These are phyloP conservation scores for Mortierella sp. DNA, from an alignment of 371 early-diverging fungal genomes.

Conservation along the genomic window DNA sequence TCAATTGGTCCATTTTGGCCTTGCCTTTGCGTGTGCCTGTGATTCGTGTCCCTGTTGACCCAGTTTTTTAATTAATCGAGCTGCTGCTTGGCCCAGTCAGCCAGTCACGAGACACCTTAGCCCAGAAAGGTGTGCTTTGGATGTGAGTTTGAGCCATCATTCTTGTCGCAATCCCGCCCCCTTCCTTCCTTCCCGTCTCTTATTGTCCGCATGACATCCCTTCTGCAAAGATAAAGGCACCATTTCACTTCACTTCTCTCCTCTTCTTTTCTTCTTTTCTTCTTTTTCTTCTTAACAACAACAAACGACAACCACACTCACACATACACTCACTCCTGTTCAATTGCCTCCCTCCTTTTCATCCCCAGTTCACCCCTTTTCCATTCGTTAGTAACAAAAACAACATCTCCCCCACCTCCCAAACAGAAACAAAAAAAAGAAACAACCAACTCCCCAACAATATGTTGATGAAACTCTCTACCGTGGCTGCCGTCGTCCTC, in stretches of 20 bases:
- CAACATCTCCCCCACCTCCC: neutral
- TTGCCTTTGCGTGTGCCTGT: neutral
- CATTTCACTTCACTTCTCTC: neutral
- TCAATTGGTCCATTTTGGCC: neutral
- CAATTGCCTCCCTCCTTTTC: neutral
- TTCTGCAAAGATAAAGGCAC: neutral
- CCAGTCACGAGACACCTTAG: no score
- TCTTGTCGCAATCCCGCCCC: neutral
- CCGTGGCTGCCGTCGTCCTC: constrained; percentile 39
- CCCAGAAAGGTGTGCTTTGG: constrained; percentile 5
- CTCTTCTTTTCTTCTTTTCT: neutral
- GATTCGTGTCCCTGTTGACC: no score
- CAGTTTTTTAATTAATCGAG: neutral
- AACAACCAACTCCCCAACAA: neutral
- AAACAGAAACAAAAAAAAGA: neutral
- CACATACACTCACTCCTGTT: neutral
- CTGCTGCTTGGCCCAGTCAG: constrained; percentile 8
- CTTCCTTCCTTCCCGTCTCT: neutral
- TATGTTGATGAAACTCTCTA: constrained; percentile 41
- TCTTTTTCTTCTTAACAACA: neutral
- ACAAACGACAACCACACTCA: neutral
- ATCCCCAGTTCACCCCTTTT: neutral
- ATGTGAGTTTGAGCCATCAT: neutral
- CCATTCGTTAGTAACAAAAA: neutral
- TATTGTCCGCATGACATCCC: neutral